Base-by-base conservation (phyloP, 2,329 filamentous ascomycete species). In the Fusarium avenaceum region DNA sequence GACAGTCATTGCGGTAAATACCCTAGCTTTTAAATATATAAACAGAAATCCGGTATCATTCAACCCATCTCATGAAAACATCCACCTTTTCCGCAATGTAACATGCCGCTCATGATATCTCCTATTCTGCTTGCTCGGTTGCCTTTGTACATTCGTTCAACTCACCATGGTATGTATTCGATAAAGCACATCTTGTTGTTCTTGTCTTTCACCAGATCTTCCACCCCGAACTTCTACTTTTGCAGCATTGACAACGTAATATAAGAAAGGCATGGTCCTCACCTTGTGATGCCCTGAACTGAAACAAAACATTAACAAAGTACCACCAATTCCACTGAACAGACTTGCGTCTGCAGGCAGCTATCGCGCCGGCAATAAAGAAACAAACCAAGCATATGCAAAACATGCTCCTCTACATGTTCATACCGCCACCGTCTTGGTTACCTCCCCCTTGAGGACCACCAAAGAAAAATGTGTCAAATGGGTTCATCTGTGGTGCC, bases 401-500 rank as follows among this genome's bases (percentile, higher is more conserved):
- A 49, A 45, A 58, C 38, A 32, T 20, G 45, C 40, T 51, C 33
- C 52, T 42, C 65, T 56, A 75, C 70, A 75, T 73, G 14, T 76
- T 76, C 30, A 72, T 73, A 7, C 76, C 75, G n/a, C 66, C 75
- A 17, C 66, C 65, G 1, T 67, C 65, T 42, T 72, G 70, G 48
- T 65, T 69, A 4, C 65, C 55, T 20, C 68, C 69, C 10, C 72
- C 72, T 52, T 77, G 76, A 67, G 85, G 84, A 1, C 85, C 85
- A 1, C 89, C 89, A 75, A 92, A 91, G 80, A 91, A 92, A 75
- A 92, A 92, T 0, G 88, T 88, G 74, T 92, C 90, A 77, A 93
- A 92, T 0, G 90, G 85, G 60, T 92, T 87, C 73, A 91, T 84
- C 74, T 88, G 84, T 74, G 86, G 82, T 50, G 83, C 83, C 46